Percentiles rank a stretch among this genome's conserved stretches.
These are phyloP conservation scores for Clathrospora elynae DNA, from an alignment of 2,329 filamentous ascomycete genomes.

Conservation along the genomic window DNA sequence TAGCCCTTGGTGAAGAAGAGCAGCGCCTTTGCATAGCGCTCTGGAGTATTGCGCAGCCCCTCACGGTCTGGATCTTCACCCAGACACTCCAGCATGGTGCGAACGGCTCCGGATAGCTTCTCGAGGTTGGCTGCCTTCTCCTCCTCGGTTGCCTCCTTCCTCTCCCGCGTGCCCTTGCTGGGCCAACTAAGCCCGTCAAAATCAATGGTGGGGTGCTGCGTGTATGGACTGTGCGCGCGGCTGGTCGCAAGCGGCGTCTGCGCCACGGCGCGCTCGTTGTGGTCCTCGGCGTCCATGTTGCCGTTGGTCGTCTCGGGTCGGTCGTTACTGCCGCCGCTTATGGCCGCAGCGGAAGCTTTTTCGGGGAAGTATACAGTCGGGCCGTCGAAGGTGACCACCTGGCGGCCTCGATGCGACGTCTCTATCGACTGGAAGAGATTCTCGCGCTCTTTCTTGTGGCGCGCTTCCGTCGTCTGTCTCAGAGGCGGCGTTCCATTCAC, in stretches of 20 bases:
- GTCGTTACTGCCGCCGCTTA: conserved; percentile 23
- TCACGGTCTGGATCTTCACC: conserved; percentile 69
- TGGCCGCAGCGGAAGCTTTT: conserved; percentile 20
- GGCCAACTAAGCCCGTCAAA: conserved; percentile 63
- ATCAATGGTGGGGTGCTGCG: conserved; percentile 57
- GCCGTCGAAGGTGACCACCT: conserved; percentile 53
- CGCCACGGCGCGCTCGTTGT: conserved; percentile 57
- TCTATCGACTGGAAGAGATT: conserved; percentile 64
- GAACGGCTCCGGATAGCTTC: conserved; percentile 67
- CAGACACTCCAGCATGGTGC: conserved; percentile 68
- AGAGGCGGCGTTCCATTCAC: conserved; percentile 61
- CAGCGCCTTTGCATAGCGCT: conserved; percentile 92
- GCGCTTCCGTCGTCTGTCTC: conserved; percentile 52
- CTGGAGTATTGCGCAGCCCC: conserved; percentile 69
- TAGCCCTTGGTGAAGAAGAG: conserved; percentile 97
- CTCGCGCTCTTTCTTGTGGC: conserved; percentile 59
- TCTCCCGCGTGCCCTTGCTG: conserved; percentile 66
- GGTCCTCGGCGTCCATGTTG: conserved; percentile 55
- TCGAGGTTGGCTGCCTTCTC: conserved; percentile 62
- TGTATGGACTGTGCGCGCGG: conserved; percentile 57
- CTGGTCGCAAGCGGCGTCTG: conserved; percentile 60
- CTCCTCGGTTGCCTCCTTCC: conserved; percentile 63
- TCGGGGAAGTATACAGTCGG: conserved; percentile 41
- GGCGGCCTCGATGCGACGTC: conserved; percentile 59
- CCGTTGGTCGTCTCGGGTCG: conserved; percentile 28